phyloP scores from a whole-genome alignment of 306 rosid genomes.

The Cyamopsis tetragonoloba region DNA sequence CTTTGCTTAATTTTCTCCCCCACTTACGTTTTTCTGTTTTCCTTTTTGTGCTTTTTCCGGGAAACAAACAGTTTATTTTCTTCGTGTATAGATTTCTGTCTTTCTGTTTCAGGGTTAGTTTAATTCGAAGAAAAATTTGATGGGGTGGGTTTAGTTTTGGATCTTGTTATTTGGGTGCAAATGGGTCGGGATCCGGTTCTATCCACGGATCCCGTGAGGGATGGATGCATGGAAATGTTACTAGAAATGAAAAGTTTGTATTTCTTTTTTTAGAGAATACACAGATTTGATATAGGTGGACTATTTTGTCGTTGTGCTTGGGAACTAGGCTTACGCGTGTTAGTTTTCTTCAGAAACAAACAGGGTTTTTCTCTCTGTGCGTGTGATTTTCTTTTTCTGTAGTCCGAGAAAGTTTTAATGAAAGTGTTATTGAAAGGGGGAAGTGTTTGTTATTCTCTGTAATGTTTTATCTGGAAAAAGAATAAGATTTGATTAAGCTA shows the following conservation, averaged over 20 bases:
- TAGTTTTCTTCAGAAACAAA: neutral
- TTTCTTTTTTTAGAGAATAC: neutral
- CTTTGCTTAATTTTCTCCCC: neutral
- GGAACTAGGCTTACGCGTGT: conserved; percentile 34
- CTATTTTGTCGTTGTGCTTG: neutral
- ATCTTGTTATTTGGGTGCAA: conserved; percentile 11
- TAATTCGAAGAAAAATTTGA: neutral
- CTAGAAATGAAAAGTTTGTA: neutral
- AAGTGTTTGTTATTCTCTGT: neutral
- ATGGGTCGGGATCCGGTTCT: conserved; percentile 20
- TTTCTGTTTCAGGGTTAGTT: conserved; percentile 9
- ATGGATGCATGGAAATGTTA: neutral
- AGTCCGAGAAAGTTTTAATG: neutral
- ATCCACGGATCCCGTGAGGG: conserved; percentile 2
- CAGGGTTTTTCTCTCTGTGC: too few species aligned
- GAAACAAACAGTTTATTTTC: neutral
- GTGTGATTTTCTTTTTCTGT: neutral
- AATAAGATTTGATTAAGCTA: conserved; percentile 4
- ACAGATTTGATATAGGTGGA: neutral
- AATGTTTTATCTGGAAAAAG: neutral
- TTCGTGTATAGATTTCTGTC: neutral
- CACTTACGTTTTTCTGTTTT: neutral
- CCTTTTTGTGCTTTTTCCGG: neutral
- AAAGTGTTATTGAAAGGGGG: neutral
- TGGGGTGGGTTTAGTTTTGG: conserved; percentile 30